Evolutionary conservation across 129 eudicot species (phyloP), one percentile per base, ranked within the genome.

Genomic region (sunflower (Helianthus annuus)): DNA sequence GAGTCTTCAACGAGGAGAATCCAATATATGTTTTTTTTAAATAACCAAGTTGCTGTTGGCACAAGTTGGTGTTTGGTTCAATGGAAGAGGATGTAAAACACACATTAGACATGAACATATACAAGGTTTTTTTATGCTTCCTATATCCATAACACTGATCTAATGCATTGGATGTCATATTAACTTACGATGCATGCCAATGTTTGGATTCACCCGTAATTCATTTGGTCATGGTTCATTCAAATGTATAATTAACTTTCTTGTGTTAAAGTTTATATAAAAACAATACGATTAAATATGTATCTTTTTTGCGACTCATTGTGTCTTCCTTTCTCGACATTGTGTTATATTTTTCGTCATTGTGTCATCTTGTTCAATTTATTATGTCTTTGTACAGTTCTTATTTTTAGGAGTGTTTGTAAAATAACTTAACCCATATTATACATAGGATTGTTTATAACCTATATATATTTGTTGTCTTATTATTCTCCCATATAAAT

Each of bases 71-170:
- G 22, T 40, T 24, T 24, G 76, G 57, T 71, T 71, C 57, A 71
- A 6, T 70, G 74, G 65, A 71, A 71, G 57, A 46, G 48, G 68
- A 71, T 71, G 68, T 13, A 71, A 57, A 57, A 71, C 67, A 45
- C 29, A 71, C 76, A 45, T 59, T 48, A 58, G 76, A 71, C 76
- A 71, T 24, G 48, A 58, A 61, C 76, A 71, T 24, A 57, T 71
- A 71, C 56, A 71, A 10, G 67, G 76, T 42, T 71, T 71, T 71
- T 38, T 4, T 68, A 14, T 71, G 76, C 57, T 71, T 71, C 68
- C 45, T 71, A 14, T 48, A 34, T 45, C 58, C 44, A 59, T 71
- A 59, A 59, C 76, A 71, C 14, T 9, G 10, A 42, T 9, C 57
- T 59, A 58, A 58, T 71, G 45, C 68, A 71, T 14, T 71, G 55